Evolutionary conservation across 2,329 filamentous ascomycete species (phyloP), one percentile per base, ranked within the genome.

Genomic region (Cladosporium sp.): DNA sequence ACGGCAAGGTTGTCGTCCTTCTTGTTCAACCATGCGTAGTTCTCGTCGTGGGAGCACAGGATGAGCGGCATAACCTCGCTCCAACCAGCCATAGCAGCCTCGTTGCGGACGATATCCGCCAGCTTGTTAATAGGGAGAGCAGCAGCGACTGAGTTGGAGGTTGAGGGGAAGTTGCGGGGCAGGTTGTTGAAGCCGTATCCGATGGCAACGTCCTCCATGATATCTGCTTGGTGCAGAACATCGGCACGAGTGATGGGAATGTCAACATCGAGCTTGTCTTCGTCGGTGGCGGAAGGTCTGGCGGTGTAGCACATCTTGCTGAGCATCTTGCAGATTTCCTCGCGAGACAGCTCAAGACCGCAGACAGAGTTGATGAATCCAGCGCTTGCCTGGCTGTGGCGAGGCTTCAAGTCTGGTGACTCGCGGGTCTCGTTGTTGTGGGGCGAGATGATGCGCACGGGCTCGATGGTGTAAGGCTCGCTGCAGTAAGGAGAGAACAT

Each of bases 191-290:
- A 98, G 57, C 94, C 93, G 69, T 97, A 96, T 47, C 89, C 90
- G 57, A 98, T 93, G 35, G 90, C 93, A 16, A 94, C 84, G 66
- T 98, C 94, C 73, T 98, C 93, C 92, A 98, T 98, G 59, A 98
- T 88, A 67, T 98, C 93, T 62, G 90, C 94, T 66, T 96, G 87
- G 70, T 98, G 93, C 27, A 98, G 83, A 36, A 98, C 85, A 68
- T 98, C 93, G 41, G 93, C 92, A 55, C 93, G 83, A 40, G 91
- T 97, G 27, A 91, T 82, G 7, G 93, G 93, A 19, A 97, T 81
- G 30, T 84, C 79, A 22, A 97, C 84, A 62, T 94, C 85, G 43
- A 93, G 73, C 43, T 67, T 69, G 64, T 88, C 84, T 49, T 79
- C 70, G 54, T 85, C 78, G 54, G 80, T 78, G 49, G 77, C 72